Percentiles rank a stretch among this genome's conserved stretches.
phyloP scores from a whole-genome alignment of 75 land plant species.

The Pinus taeda region DNA sequence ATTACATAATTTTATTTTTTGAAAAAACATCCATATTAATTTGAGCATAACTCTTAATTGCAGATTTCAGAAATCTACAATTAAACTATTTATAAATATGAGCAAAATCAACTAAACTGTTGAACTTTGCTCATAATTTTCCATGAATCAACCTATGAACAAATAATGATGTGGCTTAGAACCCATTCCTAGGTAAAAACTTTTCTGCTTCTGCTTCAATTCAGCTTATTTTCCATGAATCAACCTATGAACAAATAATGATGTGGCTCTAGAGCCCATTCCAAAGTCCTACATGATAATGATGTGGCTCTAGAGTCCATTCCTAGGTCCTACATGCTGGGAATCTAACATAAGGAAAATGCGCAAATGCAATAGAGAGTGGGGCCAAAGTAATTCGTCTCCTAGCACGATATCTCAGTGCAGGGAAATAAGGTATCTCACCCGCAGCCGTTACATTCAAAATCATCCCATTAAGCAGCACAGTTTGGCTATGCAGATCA shows the following conservation, averaged over 20 bases:
- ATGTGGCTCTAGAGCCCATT: not conserved
- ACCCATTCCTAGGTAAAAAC: not conserved
- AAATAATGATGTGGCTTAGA: too few species aligned
- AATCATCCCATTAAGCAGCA: constrained; percentile 46
- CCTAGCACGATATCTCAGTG: not conserved
- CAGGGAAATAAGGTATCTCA: constrained; percentile 35
- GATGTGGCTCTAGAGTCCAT: not conserved
- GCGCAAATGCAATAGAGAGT: constrained; percentile 39
- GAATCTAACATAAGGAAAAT: constrained; percentile 20
- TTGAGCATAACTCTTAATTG: too few species aligned
- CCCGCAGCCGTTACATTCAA: constrained; percentile 31
- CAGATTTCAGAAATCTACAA: too few species aligned
- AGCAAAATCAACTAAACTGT: too few species aligned
- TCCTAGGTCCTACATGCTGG: constrained; percentile 18
- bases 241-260: too few species aligned
- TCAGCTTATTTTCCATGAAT: too few species aligned
- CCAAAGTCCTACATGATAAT: constrained; percentile 10
- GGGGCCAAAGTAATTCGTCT: constrained; percentile 23
- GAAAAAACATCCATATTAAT: too few species aligned
- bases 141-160: too few species aligned
- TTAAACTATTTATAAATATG: too few species aligned
- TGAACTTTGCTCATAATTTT: too few species aligned
- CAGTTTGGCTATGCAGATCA: constrained; percentile 29
- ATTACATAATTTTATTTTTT: too few species aligned
- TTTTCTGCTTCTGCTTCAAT: too few species aligned